These are phyloP conservation scores for Puccinia polysora DNA, from an alignment of 1,284 basidiomycete species.

Conservation along the genomic window DNA sequence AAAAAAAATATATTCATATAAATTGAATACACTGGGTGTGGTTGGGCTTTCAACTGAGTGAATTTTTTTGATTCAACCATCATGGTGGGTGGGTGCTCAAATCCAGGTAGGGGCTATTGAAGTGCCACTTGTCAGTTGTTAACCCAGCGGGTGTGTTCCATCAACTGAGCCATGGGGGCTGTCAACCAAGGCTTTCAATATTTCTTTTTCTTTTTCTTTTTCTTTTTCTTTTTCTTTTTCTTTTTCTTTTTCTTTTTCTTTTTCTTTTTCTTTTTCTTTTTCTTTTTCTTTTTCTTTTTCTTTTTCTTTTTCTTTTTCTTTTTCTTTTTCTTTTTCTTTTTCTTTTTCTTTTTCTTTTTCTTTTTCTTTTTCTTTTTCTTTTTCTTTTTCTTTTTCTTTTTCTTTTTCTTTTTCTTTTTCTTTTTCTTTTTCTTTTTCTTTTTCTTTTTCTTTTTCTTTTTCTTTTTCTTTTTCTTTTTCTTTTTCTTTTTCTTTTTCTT, in stretches of 20 bases:
- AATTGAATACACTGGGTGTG: too few species aligned
- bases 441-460: neutral
- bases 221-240: neutral
- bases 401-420: neutral
- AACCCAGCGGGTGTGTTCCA: too few species aligned
- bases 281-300: conserved; percentile 1
- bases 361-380: neutral
- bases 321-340: neutral
- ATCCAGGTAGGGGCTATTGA: too few species aligned
- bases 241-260: neutral
- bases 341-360: neutral
- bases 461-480: neutral
- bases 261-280: neutral
- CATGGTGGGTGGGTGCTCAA: too few species aligned
- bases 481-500: neutral
- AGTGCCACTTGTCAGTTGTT: too few species aligned
- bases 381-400: neutral
- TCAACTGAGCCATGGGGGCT: too few species aligned
- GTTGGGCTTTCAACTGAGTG: too few species aligned
- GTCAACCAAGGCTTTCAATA: neutral
- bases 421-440: neutral
- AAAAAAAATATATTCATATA: too few species aligned
- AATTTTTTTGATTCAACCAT: too few species aligned
- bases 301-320: neutral
- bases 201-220: neutral